Base-by-base conservation (phyloP, 371 early-diverging fungal species). In the Circinella umbellata region DNA sequence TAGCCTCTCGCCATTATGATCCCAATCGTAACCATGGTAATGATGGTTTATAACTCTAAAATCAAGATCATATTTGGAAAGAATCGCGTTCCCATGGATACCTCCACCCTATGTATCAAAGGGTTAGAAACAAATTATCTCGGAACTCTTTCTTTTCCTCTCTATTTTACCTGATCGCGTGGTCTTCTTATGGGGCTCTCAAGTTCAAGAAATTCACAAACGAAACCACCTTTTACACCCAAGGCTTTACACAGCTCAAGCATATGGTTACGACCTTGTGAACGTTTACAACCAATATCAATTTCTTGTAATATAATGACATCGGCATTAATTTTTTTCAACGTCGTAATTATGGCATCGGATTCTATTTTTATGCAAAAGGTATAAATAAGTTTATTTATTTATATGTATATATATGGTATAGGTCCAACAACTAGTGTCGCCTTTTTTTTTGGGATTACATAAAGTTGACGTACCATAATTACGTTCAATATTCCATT, bases 21-120 rank as follows among this genome's bases (percentile, higher is more conserved):
- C 87, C 95, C 95, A 95, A 73, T 93, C 81, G 54, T 81, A 88
- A 5, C 89, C 86, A 75, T 93, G 90, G 70, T 88, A 85, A 42
- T 81, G 77, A 76, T 93, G 93, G 47, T 87, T 79, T n/a, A 92
- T 57, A 4, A 85, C 86, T 18, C 89, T 73, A 62, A 89, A 87
- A 4, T 79, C 79, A 70, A 94, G 75, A 63, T 90, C 90, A 71
- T 86, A 86, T 67, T 84, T 89, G 5, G 91, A 87, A 53, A 91
- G 75, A n/a, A 95, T 91, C 0, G 94, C 94, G 74, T 94, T 95
- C 4, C 93, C 95, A 74, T 95, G 94, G 3, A 92, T 75, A 4
- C 94, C 94, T 11, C 94, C 93, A 27, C 94, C 94, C 82, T 90
- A 47, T 65, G 37, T 27, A 54, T 27, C 67, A 11, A 49, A 36